Conservation (phyloP, 805 yeast species). For the Sungouiozyma ichnusensis region DNA sequence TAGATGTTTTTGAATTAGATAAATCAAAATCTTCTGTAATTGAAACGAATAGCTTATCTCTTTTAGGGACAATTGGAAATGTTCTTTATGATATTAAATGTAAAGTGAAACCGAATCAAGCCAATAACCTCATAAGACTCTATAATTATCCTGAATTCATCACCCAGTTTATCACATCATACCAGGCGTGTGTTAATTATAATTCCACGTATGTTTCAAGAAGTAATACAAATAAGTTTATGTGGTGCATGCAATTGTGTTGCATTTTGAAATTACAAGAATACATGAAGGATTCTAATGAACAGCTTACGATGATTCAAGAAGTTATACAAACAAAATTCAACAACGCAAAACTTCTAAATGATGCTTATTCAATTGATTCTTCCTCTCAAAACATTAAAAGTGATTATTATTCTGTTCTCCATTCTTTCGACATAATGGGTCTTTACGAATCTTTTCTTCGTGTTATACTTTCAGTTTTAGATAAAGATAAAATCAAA, state of each 20-base stretch:
- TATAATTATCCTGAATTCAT: constrained; percentile 18
- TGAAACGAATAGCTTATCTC: constrained; percentile 46
- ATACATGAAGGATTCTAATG: constrained; percentile 8
- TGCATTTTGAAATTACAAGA: constrained; percentile 10
- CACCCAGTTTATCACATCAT: constrained; percentile 10
- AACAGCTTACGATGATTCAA: not conserved
- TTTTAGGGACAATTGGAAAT: constrained; percentile 52
- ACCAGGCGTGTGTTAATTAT: constrained; percentile 8
- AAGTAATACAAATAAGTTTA: constrained; percentile 4
- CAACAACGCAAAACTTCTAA: not conserved
- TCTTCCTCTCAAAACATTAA: constrained; percentile 2
- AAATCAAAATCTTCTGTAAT: constrained; percentile 32
- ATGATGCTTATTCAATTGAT: not conserved
- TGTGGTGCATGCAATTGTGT: constrained; percentile 14
- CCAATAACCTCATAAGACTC: constrained; percentile 14
- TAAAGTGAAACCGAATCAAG: constrained; percentile 9
- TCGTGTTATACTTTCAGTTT: constrained; percentile 36
- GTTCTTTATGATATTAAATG: constrained; percentile 30
- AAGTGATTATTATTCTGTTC: constrained; percentile 13
- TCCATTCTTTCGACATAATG: constrained; percentile 18
- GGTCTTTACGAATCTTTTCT: constrained; percentile 44
- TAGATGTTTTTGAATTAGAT: constrained; percentile 30
- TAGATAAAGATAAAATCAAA: constrained; percentile 41
- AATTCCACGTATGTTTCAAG: constrained; percentile 1
- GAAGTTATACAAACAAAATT: not conserved